These are phyloP conservation scores for Globomyces pollinis-pini DNA, from an alignment of 192 early-diverging fungal species.

Conservation along the genomic window DNA sequence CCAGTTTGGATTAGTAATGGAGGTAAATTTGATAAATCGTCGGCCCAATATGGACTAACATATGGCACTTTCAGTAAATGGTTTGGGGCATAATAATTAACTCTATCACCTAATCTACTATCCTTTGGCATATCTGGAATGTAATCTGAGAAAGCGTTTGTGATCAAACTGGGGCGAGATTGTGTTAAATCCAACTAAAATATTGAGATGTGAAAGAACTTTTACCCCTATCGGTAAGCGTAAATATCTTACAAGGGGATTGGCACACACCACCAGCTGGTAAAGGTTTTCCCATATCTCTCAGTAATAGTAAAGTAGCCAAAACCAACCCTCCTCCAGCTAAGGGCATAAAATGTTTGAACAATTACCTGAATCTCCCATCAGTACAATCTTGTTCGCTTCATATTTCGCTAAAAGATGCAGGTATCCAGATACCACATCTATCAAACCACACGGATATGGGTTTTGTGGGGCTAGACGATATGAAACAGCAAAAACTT, in stretches of 20 bases:
- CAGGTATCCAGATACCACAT: conserved; percentile 35
- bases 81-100: conserved; percentile 8
- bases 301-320: conserved; percentile 33
- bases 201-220: neutral
- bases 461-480: conserved; percentile 33
- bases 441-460: conserved; percentile 39
- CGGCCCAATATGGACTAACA: conserved; percentile 5
- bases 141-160: neutral
- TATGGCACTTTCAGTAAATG: conserved; percentile 2
- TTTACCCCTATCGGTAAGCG: neutral
- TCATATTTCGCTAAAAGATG: conserved; percentile 20
- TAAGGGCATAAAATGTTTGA: neutral
- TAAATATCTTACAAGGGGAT: conserved; percentile 12
- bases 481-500: conserved; percentile 37
- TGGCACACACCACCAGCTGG: neutral
- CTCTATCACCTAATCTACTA: neutral
- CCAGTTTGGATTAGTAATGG: conserved; percentile 5
- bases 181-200: neutral
- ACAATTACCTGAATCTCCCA: conserved; percentile 5
- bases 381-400: neutral
- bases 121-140: conserved; percentile 2
- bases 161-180: neutral
- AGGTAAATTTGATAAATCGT: neutral
- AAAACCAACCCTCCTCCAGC: conserved; percentile 14
- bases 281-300: conserved; percentile 23